These are phyloP conservation scores for Gyrodon lividus DNA, from an alignment of 768 basidiomycete species.

Conservation along the genomic window DNA sequence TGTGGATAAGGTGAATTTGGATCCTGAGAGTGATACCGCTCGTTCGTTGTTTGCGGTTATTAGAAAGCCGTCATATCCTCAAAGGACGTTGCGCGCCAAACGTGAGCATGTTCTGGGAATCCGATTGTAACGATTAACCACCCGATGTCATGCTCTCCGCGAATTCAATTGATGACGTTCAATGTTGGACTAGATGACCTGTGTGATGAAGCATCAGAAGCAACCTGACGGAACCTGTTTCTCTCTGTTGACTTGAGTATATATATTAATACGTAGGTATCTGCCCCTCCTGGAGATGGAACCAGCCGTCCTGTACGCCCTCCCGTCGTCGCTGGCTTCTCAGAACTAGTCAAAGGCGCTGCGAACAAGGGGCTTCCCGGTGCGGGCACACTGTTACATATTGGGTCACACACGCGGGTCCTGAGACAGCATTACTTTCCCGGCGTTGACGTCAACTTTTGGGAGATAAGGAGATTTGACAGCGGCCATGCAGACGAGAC, in stretches of 20 bases:
- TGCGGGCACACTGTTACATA: slow-evolving; percentile 19
- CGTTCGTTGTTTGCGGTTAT: background rate
- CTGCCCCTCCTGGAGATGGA: slow-evolving; percentile 21
- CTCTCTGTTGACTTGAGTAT: background rate
- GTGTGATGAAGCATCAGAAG: slow-evolving; percentile 12
- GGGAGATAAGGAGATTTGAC: too few species aligned
- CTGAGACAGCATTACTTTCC: too few species aligned
- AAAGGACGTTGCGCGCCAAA: slow-evolving; percentile 26
- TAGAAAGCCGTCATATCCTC: slow-evolving; percentile 17
- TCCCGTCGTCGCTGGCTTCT: slow-evolving; percentile 10
- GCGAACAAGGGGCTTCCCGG: slow-evolving; percentile 17
- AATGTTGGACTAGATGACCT: slow-evolving; percentile 23
- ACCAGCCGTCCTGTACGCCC: slow-evolving; percentile 18
- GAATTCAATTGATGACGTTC: background rate
- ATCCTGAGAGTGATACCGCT: too few species aligned
- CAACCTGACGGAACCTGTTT: slow-evolving; percentile 14
- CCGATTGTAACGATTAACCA: background rate
- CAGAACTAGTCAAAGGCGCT: slow-evolving; percentile 13
- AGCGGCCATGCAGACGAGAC: too few species aligned
- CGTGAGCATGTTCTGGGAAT: slow-evolving; percentile 8
- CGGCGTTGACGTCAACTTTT: too few species aligned
- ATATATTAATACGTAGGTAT: slow-evolving; percentile 8
- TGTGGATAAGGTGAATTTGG: background rate
- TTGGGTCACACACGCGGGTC: slow-evolving; percentile 3
- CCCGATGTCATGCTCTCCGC: too few species aligned